Base-by-base conservation (phyloP, 2,329 filamentous ascomycete species). In the Aspergillus terreus region DNA sequence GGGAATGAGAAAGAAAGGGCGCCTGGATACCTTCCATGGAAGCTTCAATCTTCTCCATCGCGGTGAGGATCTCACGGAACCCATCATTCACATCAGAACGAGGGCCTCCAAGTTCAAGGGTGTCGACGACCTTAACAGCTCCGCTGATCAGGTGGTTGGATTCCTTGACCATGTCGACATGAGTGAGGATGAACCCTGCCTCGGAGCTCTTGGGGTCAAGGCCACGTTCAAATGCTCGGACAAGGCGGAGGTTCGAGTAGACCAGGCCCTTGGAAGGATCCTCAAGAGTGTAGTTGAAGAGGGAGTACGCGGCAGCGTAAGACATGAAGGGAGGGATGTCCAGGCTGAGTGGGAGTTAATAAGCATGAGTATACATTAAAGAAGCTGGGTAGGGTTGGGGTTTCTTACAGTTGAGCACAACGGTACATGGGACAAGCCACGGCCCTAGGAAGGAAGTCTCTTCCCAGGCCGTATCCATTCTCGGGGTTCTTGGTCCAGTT, bases 251-350 rank as follows among this genome's bases (percentile, higher is more conserved):
- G 75, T 85, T 85, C 36, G 76, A 70, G 59, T 85, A 85, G 12
- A 75, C 71, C 14, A 80, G 69, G 19, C 81, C 81, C 51, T 77
- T 72, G 9, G 73, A 67, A n/a, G 76, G 75, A 47, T 84, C 75
- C n/a, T 73, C 78, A n/a, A 84, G 71, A 47, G 77, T 77, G 59
- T 84, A 85, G 70, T 85, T 85, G 74, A 82, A 85, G 15, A 85
- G 73, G 23, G 79, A 78, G 63, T 85, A 85, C 0, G 80, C 81
- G 2, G 81, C 82, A 42, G 82, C 82, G 62, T 85, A 96, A 64
- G 94, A 90, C 88, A 96, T 92, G 75, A 95, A 96, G 2, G 91
- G 90, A 63, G 92, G 89, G 69, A 96, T 92, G 51, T 90, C 86
- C 58, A 78, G 72, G 53, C 82, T 84, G 15, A 35, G 14, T n/a